These are phyloP conservation scores for Chenopodium formosanum DNA, from an alignment of 148 eudicot species.

Conservation along the genomic window DNA sequence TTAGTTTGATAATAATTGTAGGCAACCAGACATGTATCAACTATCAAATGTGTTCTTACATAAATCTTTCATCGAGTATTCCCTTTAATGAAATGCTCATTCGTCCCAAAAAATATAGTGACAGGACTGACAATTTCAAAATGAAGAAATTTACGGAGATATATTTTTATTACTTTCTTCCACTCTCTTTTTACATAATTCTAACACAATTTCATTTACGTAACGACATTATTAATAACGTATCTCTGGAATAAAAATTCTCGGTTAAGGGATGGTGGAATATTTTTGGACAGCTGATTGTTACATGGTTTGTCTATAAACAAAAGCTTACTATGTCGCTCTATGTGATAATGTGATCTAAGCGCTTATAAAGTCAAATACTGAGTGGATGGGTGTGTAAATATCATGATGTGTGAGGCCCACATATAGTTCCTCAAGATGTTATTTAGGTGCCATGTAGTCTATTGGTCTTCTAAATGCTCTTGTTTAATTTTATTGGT, in stretches of 20 bases:
- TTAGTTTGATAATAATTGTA: background rate
- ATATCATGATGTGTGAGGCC: background rate
- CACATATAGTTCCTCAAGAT: background rate
- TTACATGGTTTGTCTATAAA: background rate
- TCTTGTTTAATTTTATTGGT: background rate
- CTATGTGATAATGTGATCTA: background rate
- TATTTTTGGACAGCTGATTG: background rate
- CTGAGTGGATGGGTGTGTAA: background rate
- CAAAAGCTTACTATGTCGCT: background rate
- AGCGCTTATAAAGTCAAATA: too few species aligned
- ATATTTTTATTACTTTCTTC: background rate
- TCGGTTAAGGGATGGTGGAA: background rate
- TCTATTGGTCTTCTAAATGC: background rate
- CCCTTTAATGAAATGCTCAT: background rate
- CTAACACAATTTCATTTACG: background rate
- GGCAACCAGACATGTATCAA: background rate
- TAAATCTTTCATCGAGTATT: background rate
- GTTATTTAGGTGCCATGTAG: background rate
- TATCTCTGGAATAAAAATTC: background rate
- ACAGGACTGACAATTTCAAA: background rate
- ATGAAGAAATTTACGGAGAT: background rate
- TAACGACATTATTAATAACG: background rate
- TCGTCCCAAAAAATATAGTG: background rate
- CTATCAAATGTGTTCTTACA: background rate
- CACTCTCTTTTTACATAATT: background rate